Evolutionary conservation across 148 eudicot species (phyloP), one percentile per base, ranked within the genome.

Genomic region (Pouteria glomerata): DNA sequence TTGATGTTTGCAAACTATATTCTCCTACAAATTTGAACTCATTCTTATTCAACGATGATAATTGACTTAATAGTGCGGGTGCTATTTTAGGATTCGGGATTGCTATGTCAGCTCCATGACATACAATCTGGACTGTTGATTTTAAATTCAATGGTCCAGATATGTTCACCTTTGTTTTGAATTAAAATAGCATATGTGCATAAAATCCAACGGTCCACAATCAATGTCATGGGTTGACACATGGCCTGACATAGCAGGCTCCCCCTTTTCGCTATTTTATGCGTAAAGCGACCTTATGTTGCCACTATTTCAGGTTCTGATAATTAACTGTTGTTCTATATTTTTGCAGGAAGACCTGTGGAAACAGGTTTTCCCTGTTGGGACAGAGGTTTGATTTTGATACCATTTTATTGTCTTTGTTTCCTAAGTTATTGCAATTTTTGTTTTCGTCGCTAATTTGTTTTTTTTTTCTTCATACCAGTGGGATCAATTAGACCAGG

Each of bases 311-410:
- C 31, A 37, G 21, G 52, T 8, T 58, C 11, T 41, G 26, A 15
- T 63, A 55, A 16, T 39, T 69, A 21, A 53, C 2, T 47, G 13
- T 12, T 72, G 27, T 82, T 47, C 12, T 48, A 58, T 24, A n/a
- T 24, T 27, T 74, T 84, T 80, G 71, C 88, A 96, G 99, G 97
- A 96, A 82, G 99, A 96, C 72, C 77, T 96, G 55, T 96, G 97
- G 99, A 82, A 90, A 78, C 84, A 96, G 87, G 88, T 87, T 44
- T 92, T 96, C 68, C 99, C 99, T n/a, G 96, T 96, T 66, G 99
- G 99, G 51, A 96, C 97, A 4, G 99, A 96, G 99, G 99, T 92
- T 44, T 76, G 84, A 33, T 30, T 21, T 10, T 29, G 15, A 52
- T 51, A 29, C 24, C 39, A 33, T 0, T 47, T 56, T 2, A 16